A percentile compares a stretch with the other conserved stretches of the same genome.
Conservation (phyloP, 1,139 yeast genomes). For the Blastobotrys petasosporus region DNA sequence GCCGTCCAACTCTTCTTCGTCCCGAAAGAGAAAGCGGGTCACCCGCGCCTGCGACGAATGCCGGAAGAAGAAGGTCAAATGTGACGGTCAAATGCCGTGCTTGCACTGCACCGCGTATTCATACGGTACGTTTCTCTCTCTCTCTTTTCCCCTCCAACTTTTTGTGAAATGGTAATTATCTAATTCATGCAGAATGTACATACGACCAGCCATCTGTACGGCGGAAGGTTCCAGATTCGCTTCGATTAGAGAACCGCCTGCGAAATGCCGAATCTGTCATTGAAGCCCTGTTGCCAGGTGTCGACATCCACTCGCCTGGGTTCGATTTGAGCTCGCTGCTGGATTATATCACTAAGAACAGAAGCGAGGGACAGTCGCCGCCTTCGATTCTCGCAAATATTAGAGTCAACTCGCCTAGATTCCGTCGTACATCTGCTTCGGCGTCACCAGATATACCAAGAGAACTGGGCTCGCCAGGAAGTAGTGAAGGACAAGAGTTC, state of each 20-base stretch:
- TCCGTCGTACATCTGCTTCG: constrained; percentile 2
- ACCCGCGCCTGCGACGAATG: constrained; percentile 83
- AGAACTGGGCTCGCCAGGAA: constrained; percentile 1
- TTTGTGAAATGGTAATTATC: constrained; percentile 8
- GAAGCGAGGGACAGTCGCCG: constrained; percentile 1
- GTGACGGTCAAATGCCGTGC: constrained; percentile 86
- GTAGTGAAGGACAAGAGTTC: constrained; percentile 29
- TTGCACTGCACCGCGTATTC: constrained; percentile 86
- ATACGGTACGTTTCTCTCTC: constrained; percentile 45
- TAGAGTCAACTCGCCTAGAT: constrained; percentile 1
- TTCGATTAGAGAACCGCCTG: constrained; percentile 34
- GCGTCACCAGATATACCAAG: not conserved
- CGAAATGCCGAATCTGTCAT: constrained; percentile 36
- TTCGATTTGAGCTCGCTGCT: constrained; percentile 41
- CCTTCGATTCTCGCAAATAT: not conserved
- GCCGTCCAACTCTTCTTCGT: not conserved
- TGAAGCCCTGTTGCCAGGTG: constrained; percentile 46
- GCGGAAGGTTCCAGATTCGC: constrained; percentile 39
- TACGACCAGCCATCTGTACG: constrained; percentile 73
- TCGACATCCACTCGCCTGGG: constrained; percentile 44
- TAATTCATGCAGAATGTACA: constrained; percentile 44
- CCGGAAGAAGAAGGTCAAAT: constrained; percentile 67
- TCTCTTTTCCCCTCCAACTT: not conserved
- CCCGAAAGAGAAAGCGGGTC: constrained; percentile 62
- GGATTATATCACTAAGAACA: constrained; percentile 4